These are phyloP conservation scores for Grosmannia penicillata DNA, from an alignment of 2,329 filamentous ascomycete genomes.

Conservation along the genomic window DNA sequence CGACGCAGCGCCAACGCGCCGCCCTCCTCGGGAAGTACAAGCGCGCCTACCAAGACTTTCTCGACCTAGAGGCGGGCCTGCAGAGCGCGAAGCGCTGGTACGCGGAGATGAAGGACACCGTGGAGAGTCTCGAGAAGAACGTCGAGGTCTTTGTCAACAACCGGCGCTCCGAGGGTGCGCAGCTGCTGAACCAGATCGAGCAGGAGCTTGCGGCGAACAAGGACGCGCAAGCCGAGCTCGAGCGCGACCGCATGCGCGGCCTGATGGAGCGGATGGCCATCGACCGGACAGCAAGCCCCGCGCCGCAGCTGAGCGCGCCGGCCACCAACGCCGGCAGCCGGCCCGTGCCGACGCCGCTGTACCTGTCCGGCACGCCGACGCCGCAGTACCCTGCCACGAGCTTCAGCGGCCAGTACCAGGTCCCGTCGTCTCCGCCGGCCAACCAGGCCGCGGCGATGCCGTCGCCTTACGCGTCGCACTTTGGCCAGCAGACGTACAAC, in stretches of 20 bases:
- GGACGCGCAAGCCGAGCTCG: constrained; percentile 54
- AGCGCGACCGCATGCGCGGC: constrained; percentile 71
- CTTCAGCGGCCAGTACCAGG: constrained; percentile 43
- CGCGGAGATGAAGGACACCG: constrained; percentile 86
- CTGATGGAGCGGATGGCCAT: constrained; percentile 95
- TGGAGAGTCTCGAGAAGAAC: constrained; percentile 84
- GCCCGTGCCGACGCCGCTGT: constrained; percentile 20
- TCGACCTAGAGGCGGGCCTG: constrained; percentile 75
- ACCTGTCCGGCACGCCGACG: constrained; percentile 19
- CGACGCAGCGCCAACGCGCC: constrained; percentile 68
- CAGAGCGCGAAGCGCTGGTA: constrained; percentile 88
- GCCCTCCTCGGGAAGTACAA: constrained; percentile 77
- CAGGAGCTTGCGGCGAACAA: constrained; percentile 53
- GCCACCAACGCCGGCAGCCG: constrained; percentile 15
- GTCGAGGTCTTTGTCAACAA: constrained; percentile 97
- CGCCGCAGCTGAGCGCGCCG: constrained; percentile 17
- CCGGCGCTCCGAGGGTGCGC: constrained; percentile 75
- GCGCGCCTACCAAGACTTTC: constrained; percentile 80
- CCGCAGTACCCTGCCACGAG: constrained; percentile 37
- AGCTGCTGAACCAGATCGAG: constrained; percentile 79
- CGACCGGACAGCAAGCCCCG: constrained; percentile 39
- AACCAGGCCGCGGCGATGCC: constrained; percentile 26
- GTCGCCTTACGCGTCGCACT: constrained; percentile 19
- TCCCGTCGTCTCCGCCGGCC: constrained; percentile 40
- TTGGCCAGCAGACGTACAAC: constrained; percentile 38